Base-by-base conservation (phyloP, 345 rosid genomes). In the Microthlaspi erraticum region DNA sequence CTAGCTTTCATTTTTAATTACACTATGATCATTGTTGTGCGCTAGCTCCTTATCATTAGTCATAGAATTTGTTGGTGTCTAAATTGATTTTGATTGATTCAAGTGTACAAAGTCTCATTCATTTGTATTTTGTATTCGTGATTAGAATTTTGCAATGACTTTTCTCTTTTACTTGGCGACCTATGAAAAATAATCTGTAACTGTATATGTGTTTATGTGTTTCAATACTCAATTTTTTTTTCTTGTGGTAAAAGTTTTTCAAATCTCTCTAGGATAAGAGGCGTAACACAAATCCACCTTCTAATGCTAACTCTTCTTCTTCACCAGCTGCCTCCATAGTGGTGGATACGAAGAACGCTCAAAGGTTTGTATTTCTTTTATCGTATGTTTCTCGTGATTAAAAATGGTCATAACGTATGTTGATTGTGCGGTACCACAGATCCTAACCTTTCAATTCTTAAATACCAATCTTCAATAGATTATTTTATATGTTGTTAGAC, bases 231-330 rank as follows among this genome's bases (percentile, higher is more conserved):
- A n/a, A n/a, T n/a, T n/a, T n/a, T n/a, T n/a, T n/a, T n/a, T n/a
- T n/a, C n/a, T n/a, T n/a, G n/a, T n/a, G n/a, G n/a, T n/a, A n/a
- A n/a, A n/a, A n/a, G n/a, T n/a, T n/a, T 66, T 66, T 32, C 33
- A 4, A 51, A 44, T 7, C 16, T 62, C 37, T 31, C 0, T 70
- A 94, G 99, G 99, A 94, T 70, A 94, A 94, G 71, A 91, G 97
- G 99, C 80, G 97, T 72, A 89, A 93, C 13, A 6, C 41, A 48
- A 62, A 34, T 70, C 59, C 71, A 33, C 19, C 48, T 31, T 61
- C 59, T 63, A n/a, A 16, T 54, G 29, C 38, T 55, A 38, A 41
- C 20, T 11, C 64, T 68, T 17, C 60, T 10, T 55, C 64, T 50
- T 13, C 67, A 14, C 49, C 50, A 14, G 23, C 54, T 61, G 3